Conservation (phyloP, 768 basidiomycete species). For the Tricholoma terreum region DNA sequence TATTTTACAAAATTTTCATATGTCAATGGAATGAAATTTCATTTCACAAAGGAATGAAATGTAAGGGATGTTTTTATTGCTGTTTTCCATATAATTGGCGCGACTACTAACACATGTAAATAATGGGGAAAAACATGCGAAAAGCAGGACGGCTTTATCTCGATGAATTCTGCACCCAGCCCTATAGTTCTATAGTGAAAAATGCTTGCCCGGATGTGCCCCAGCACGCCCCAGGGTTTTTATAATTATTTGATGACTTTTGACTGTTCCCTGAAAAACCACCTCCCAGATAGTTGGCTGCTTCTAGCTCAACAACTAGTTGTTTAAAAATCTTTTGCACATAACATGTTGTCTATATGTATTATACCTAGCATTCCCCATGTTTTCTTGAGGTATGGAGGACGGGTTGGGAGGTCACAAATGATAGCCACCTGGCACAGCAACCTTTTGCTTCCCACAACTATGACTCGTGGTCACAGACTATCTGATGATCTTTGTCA, state of each 20-base stretch:
- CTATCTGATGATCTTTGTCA: background rate
- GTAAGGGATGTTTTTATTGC: too few species aligned
- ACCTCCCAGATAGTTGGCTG: too few species aligned
- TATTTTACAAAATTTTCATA: too few species aligned
- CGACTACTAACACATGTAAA: too few species aligned
- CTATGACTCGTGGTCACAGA: background rate
- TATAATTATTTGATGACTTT: background rate
- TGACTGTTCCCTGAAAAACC: too few species aligned
- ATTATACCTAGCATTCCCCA: background rate
- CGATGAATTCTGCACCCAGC: too few species aligned
- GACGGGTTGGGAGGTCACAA: background rate
- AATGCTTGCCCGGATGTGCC: background rate
- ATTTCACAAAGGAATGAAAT: too few species aligned
- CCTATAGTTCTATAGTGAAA: too few species aligned
- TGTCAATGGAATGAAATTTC: too few species aligned
- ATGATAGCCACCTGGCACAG: background rate
- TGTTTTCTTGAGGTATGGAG: background rate
- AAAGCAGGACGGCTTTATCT: too few species aligned
- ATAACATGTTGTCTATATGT: background rate
- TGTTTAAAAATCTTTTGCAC: background rate
- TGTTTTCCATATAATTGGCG: too few species aligned
- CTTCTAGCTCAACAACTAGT: background rate
- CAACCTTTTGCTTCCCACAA: background rate
- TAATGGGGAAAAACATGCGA: too few species aligned
- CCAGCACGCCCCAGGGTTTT: background rate